Percentiles rank a stretch among this genome's conserved stretches.
Evolutionary conservation across 1,284 basidiomycete species (phyloP).

Genomic region (Rhodotorula sp.): DNA sequence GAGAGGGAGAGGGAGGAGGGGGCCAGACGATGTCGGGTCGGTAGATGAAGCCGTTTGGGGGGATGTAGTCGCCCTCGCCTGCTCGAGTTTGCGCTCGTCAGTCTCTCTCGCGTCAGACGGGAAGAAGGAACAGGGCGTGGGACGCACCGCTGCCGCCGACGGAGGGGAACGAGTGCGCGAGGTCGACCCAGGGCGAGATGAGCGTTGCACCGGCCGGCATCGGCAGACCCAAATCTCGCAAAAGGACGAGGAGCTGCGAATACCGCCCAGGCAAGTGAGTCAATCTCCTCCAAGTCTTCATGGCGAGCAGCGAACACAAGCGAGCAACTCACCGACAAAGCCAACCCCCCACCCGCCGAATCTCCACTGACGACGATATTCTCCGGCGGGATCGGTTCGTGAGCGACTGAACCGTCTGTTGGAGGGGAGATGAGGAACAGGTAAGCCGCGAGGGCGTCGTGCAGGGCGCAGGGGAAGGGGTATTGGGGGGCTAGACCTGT

Average conservation of each 20-base stretch:
- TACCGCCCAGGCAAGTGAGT: constrained; percentile 51
- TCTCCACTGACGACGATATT: constrained; percentile 82
- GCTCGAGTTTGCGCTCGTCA: background rate
- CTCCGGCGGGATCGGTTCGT: constrained; percentile 75
- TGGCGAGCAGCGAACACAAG: constrained; percentile 56
- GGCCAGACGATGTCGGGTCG: constrained; percentile 34
- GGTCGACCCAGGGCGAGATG: constrained; percentile 71
- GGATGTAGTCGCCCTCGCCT: constrained; percentile 34
- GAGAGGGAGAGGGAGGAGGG: constrained; percentile 35
- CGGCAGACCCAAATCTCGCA: constrained; percentile 80
- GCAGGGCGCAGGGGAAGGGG: constrained; percentile 92
- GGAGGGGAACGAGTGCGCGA: constrained; percentile 92
- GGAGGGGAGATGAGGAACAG: constrained; percentile 72
- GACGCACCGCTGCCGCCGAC: constrained; percentile 63
- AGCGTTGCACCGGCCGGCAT: constrained; percentile 65
- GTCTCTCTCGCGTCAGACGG: constrained; percentile 46
- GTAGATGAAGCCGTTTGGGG: constrained; percentile 34
- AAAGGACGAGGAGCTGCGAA: constrained; percentile 51
- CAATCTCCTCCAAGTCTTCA: constrained; percentile 72
- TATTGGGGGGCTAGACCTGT: constrained; percentile 69
- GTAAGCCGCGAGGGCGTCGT: constrained; percentile 56
- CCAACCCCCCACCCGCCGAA: constrained; percentile 88
- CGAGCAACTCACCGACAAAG: constrained; percentile 71
- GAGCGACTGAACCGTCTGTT: constrained; percentile 55
- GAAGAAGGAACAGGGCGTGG: constrained; percentile 50